Conservation (phyloP, 441 rosid genomes). For the Gossypium davidsonii region DNA sequence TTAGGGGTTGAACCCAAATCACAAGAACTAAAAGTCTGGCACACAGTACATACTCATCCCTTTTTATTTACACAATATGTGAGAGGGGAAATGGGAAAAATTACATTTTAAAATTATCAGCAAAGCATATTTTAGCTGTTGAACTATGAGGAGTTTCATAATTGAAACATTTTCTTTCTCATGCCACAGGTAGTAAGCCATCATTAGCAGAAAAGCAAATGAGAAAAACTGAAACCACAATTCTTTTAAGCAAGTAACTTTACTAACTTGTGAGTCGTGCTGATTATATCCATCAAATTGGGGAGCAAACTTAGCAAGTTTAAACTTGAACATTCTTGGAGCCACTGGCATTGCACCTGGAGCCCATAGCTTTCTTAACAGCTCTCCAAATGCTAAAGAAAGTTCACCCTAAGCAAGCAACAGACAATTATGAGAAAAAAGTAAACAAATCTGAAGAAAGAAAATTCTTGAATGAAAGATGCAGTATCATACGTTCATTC, state of each 20-base stretch:
- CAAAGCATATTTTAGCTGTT: neutral
- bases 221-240: slow-evolving; percentile 6
- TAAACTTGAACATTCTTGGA: slow-evolving; percentile 54
- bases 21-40: neutral
- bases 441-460: neutral
- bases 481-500: slow-evolving; percentile 40
- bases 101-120: neutral
- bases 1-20: neutral
- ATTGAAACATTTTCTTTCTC: neutral
- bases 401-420: slow-evolving; percentile 52
- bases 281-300: slow-evolving; percentile 71
- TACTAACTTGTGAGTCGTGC: slow-evolving; percentile 68
- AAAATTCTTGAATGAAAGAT: neutral
- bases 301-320: slow-evolving; percentile 53
- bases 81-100: neutral
- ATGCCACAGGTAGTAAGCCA: neutral
- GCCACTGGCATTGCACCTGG: slow-evolving; percentile 48
- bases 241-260: slow-evolving; percentile 7
- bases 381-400: slow-evolving; percentile 59
- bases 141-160: neutral
- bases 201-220: slow-evolving; percentile 1
- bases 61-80: neutral
- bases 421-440: slow-evolving; percentile 10
- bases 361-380: slow-evolving; percentile 61
- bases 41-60: neutral